Evolutionary conservation across 139 green algal genomes (phyloP).

Genomic region (Coelastrella sp.): DNA sequence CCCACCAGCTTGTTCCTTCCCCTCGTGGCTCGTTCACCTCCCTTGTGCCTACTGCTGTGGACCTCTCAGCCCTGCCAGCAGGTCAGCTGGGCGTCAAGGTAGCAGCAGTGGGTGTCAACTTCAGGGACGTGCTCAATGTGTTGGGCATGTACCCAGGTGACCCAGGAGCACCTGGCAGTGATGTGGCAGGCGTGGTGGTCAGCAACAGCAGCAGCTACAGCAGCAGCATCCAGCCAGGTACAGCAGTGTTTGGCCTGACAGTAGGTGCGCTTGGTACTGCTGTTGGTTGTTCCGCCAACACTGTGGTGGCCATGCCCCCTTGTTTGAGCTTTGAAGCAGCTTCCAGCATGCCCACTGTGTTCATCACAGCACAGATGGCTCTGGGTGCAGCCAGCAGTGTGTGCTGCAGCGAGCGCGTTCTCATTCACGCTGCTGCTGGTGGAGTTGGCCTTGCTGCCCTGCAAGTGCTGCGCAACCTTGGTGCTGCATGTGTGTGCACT

Average conservation of each 20-base stretch:
- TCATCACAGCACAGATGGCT: conserved; percentile 80
- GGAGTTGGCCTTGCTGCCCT: conserved; percentile 81
- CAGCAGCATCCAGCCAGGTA: conserved; percentile 53
- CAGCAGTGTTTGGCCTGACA: conserved; percentile 87
- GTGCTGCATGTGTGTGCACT: conserved; percentile 68
- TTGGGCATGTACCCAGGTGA: conserved; percentile 92
- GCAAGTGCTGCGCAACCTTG: conserved; percentile 63
- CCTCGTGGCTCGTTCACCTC: conserved; percentile 61
- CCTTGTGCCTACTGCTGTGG: conserved; percentile 56
- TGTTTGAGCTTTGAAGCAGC: conserved; percentile 77
- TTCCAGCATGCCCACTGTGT: conserved; percentile 82
- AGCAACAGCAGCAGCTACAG: conserved; percentile 3
- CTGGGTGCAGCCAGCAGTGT: conserved; percentile 55
- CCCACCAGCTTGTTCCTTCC: conserved; percentile 53
- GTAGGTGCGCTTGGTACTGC: conserved; percentile 76
- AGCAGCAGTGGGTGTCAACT: conserved; percentile 87
- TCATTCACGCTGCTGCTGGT: conserved; percentile 68
- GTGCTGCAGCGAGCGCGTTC: conserved; percentile 57
- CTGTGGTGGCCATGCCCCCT: conserved; percentile 75
- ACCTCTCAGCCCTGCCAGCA: conserved; percentile 6
- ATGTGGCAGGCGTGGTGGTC: conserved; percentile 85
- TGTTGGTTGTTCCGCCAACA: conserved; percentile 11
- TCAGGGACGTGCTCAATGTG: conserved; percentile 79
- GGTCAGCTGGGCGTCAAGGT: conserved; percentile 71
- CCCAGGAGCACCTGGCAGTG: conserved; percentile 77